phyloP scores from a whole-genome alignment of 73 alveolate species.

The Paramecium biaurelia region DNA sequence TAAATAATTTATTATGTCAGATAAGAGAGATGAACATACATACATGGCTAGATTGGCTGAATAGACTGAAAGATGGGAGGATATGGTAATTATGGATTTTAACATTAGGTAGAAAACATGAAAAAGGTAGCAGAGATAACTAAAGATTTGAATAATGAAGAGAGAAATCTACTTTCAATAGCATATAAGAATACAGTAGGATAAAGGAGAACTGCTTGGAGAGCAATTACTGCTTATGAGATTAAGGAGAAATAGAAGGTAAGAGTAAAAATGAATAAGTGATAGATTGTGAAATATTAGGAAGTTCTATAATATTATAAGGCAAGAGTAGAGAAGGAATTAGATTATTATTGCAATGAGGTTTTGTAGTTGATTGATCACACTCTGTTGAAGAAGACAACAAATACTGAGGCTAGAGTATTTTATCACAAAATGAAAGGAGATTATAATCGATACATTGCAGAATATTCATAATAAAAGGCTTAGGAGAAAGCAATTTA shows the following conservation, averaged over 20 bases:
- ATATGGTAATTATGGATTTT: constrained; percentile 2
- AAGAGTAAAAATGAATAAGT: not conserved
- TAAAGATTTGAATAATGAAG: constrained; percentile 66
- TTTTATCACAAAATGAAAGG: constrained; percentile 83
- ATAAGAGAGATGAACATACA: constrained; percentile 62
- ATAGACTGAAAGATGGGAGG: constrained; percentile 66
- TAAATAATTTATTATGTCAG: not conserved
- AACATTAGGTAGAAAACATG: constrained; percentile 36
- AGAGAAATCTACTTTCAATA: constrained; percentile 67
- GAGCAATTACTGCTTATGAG: constrained; percentile 78
- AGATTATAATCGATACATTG: constrained; percentile 77
- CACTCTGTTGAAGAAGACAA: constrained; percentile 40
- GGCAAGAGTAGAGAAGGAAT: constrained; percentile 72
- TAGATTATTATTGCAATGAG: constrained; percentile 71
- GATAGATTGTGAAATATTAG: constrained; percentile 54
- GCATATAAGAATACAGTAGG: constrained; percentile 81
- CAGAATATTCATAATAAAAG: constrained; percentile 65
- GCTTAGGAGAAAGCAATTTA: constrained; percentile 58
- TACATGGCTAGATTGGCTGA: constrained; percentile 68
- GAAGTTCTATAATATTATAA: constrained; percentile 70
- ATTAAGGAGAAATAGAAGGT: constrained; percentile 75
- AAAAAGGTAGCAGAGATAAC: constrained; percentile 62
- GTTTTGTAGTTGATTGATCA: constrained; percentile 61
- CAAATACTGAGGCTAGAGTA: constrained; percentile 66
- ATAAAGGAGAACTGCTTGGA: constrained; percentile 79